Conservation (phyloP, 345 rosid species). For the Eucalyptus rudis region DNA sequence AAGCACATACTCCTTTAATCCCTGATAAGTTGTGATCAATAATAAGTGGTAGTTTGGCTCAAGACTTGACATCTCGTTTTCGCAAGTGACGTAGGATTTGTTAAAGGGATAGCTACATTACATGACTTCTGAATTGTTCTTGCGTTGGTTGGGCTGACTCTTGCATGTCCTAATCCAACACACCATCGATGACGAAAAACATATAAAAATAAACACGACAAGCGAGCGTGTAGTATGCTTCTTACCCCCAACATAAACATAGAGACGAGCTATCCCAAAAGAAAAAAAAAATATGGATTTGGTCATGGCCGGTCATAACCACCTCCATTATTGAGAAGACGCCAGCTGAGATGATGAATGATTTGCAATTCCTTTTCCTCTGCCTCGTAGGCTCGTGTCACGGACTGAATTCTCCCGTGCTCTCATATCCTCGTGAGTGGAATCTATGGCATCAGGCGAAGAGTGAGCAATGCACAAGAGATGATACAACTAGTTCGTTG, state of each 20-base stretch:
- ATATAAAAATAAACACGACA: not conserved
- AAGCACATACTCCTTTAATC: not conserved
- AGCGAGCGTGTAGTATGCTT: not conserved
- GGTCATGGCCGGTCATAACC: not conserved
- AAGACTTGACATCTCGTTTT: not conserved
- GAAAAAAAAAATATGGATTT: not conserved
- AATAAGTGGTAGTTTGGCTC: not conserved
- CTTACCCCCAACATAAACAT: not conserved
- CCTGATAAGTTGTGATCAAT: not conserved
- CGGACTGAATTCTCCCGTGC: not conserved
- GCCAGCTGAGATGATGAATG: not conserved
- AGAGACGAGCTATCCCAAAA: not conserved
- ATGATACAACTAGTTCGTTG: not conserved
- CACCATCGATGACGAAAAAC: not conserved
- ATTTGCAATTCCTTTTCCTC: not conserved
- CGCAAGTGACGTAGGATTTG: not conserved
- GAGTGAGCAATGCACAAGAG: not conserved
- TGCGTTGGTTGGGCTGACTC: not conserved
- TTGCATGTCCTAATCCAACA: not conserved
- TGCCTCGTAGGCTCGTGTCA: not conserved
- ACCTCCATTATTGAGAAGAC: not conserved
- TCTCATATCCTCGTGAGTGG: not conserved
- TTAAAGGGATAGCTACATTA: not conserved
- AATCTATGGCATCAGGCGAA: not conserved
- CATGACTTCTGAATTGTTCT: not conserved